Conservation (phyloP, 2,329 filamentous ascomycete genomes). For the Cladophialophora immunda region DNA sequence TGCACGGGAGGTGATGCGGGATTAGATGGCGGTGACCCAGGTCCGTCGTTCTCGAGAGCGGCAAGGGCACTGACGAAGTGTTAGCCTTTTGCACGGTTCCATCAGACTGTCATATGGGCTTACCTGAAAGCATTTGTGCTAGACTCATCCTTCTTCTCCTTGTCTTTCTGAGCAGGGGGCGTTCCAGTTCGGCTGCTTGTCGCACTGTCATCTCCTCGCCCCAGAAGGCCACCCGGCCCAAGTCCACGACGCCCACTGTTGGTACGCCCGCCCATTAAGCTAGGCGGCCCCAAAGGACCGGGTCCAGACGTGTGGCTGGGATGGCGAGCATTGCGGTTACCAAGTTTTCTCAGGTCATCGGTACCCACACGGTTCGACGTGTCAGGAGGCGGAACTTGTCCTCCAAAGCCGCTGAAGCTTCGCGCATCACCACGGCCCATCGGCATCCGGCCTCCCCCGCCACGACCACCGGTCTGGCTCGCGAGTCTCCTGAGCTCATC, state of each 20-base stretch:
- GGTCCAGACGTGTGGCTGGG: conserved; percentile 64
- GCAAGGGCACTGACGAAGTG: conserved; percentile 54
- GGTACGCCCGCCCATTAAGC: conserved; percentile 87
- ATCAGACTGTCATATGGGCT: conserved; percentile 48
- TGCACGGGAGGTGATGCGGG: conserved; percentile 56
- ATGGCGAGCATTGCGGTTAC: conserved; percentile 70
- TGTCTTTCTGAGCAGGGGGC: conserved; percentile 72
- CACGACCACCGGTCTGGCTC: conserved; percentile 64
- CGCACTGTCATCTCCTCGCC: conserved; percentile 82
- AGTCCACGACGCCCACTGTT: conserved; percentile 83
- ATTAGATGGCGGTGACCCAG: conserved; percentile 58
- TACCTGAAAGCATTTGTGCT: conserved; percentile 95
- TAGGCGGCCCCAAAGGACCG: conserved; percentile 77
- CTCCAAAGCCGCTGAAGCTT: conserved; percentile 75
- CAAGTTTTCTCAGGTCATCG: conserved; percentile 87
- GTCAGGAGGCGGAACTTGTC: conserved; percentile 73
- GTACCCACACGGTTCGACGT: conserved; percentile 83
- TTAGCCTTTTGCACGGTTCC: conserved; percentile 28
- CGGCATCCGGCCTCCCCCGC: conserved; percentile 71
- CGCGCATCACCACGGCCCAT: conserved; percentile 87
- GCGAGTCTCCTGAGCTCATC: conserved; percentile 72
- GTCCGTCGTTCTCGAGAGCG: conserved; percentile 55
- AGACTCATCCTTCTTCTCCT: conserved; percentile 66
- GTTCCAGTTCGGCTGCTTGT: conserved; percentile 90
- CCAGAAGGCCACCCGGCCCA: conserved; percentile 76